Base-by-base conservation (phyloP, 2,329 filamentous ascomycete species). In the Penicillium expansum region DNA sequence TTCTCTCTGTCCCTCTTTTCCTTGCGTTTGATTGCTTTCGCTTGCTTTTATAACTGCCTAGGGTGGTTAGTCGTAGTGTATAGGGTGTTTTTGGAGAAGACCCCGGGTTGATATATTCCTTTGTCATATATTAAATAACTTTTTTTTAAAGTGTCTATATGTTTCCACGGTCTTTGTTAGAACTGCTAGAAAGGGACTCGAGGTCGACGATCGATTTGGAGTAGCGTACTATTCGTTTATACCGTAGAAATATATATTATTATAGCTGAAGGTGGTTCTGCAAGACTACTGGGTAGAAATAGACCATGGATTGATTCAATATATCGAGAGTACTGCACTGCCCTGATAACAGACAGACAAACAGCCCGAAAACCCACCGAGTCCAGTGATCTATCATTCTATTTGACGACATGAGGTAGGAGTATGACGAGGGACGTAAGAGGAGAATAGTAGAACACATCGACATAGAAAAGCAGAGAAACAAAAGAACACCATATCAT, bases 331-430 rank as follows among this genome's bases (percentile, higher is more conserved):
- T 18, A 30, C 20, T 9, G 5, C 22, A 32, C 7, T 54, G 20
- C 11, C 18, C 22, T 20, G 27, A 48, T 14, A 18, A 33, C 35
- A 39, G 43, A 49, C 42, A 48, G 33, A 33, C 16, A 20, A 4
- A 9, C 10, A 41, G 5, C 38, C 29, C 20, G 14, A 39, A 27
- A 32, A 50, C 49, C 38, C 20, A 55, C 20, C 47, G 16, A 32
- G 29, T 42, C 42, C 47, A 48, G 32, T 54, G 32, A 57, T 64
- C 63, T 60, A 62, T 55, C 52, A 52, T 45, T 64, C 58, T 60
- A 64, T 60, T 58, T 27, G 29, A 52, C 42, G 47, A 58, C 41
- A 52, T 55, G 14, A 55, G 50, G 43, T 50, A 48, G 41, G 41
- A 56, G 45, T 39, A 61, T 41, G 55, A 57, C 41, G 30, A 42